A percentile compares a stretch with the other conserved stretches of the same genome.
These are phyloP conservation scores for Nyssa sinensis DNA, from an alignment of 148 eudicot species.

Conservation along the genomic window DNA sequence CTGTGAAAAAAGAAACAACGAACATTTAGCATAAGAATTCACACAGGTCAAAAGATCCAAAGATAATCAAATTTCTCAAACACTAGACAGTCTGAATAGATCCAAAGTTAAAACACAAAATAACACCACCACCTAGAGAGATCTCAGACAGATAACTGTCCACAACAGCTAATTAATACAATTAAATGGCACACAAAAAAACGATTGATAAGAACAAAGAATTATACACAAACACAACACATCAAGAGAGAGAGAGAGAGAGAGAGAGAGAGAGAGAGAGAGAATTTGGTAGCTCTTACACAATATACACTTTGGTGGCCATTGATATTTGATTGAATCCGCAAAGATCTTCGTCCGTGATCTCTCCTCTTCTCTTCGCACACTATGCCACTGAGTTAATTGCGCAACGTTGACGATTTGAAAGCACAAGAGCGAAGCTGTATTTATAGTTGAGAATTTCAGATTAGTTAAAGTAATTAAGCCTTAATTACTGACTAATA, in stretches of 20 bases:
- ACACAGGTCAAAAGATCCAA: neutral
- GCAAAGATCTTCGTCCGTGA: neutral
- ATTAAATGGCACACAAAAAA: neutral
- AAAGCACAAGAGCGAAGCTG: neutral
- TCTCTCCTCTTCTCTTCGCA: neutral
- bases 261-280: too few species aligned
- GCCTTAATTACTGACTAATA: too few species aligned
- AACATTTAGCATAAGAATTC: neutral
- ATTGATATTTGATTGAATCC: constrained; percentile 28
- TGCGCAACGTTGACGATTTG: constrained; percentile 7
- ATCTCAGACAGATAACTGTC: too few species aligned
- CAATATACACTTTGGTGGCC: constrained; percentile 73
- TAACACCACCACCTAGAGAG: constrained; percentile 10
- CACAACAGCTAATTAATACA: neutral
- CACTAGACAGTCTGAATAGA: neutral
- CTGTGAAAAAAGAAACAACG: neutral
- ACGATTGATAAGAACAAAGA: neutral
- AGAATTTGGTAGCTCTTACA: constrained; percentile 46
- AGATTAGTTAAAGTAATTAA: constrained; percentile 6
- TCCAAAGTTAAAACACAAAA: neutral
- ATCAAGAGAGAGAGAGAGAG: constrained; percentile 15
- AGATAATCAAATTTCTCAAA: neutral
- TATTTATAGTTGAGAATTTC: constrained; percentile 1
- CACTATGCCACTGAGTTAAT: too few species aligned
- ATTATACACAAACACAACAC: too few species aligned